Percentiles rank a stretch among this genome's conserved stretches.
phyloP scores from a whole-genome alignment of 2,329 filamentous ascomycete genomes.

The Pseudocercospora macadamiae region DNA sequence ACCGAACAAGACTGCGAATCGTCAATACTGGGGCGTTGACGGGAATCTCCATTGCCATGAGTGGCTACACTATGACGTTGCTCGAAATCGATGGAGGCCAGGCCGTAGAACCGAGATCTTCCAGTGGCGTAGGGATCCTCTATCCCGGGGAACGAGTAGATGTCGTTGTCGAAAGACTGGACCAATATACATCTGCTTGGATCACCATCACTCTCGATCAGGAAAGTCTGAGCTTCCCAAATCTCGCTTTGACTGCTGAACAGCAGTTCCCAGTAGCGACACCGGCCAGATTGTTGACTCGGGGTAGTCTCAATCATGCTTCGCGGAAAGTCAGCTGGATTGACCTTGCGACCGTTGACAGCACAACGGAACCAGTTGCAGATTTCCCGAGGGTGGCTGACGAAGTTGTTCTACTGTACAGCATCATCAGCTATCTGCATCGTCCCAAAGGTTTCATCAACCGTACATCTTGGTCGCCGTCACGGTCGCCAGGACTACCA shows the following conservation, averaged over 20 bases:
- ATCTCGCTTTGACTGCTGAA: slow-evolving; percentile 43
- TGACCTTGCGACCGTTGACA: slow-evolving; percentile 5
- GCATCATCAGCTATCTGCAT: slow-evolving; percentile 50
- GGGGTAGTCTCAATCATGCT: background rate
- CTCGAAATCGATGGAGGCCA: slow-evolving; percentile 47
- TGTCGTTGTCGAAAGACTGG: slow-evolving; percentile 30
- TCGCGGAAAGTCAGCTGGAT: slow-evolving; percentile 1
- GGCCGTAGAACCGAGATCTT: slow-evolving; percentile 33
- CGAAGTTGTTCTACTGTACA: slow-evolving; percentile 49
- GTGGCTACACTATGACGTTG: slow-evolving; percentile 20
- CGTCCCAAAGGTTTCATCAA: slow-evolving; percentile 52
- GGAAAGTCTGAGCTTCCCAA: slow-evolving; percentile 50
- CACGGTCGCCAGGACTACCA: slow-evolving; percentile 21
- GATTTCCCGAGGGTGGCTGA: slow-evolving; percentile 33
- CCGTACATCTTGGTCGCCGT: slow-evolving; percentile 45
- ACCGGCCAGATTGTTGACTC: background rate
- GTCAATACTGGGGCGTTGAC: slow-evolving; percentile 49
- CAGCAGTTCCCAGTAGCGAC: slow-evolving; percentile 19
- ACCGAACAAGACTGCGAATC: slow-evolving; percentile 31
- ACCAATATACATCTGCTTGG: slow-evolving; percentile 11
- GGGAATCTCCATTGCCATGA: slow-evolving; percentile 37
- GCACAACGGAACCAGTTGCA: background rate
- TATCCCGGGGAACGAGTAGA: slow-evolving; percentile 52
- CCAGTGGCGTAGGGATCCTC: slow-evolving; percentile 44
- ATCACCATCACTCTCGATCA: slow-evolving; percentile 19